Conservation (phyloP, 2,329 filamentous ascomycete genomes). For the Colletotrichum simmondsii region DNA sequence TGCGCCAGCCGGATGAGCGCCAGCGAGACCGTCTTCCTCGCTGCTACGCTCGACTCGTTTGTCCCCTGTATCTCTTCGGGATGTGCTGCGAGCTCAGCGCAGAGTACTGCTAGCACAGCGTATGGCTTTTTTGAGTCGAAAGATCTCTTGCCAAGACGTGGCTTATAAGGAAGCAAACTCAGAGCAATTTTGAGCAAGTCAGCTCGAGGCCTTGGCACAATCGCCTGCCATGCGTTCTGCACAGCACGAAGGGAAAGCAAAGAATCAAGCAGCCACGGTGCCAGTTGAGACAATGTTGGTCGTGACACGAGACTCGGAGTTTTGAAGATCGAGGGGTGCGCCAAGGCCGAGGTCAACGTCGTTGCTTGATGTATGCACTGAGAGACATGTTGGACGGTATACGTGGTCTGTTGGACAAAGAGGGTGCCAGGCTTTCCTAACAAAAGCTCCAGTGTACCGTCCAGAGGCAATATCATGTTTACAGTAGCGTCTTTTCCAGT, state of each 20-base stretch:
- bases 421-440: conserved; percentile 37
- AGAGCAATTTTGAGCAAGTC: conserved; percentile 22
- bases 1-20: conserved; percentile 52
- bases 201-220: conserved; percentile 23
- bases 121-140: conserved; percentile 48
- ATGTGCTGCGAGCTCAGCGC: conserved; percentile 50
- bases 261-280: conserved; percentile 62
- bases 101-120: conserved; percentile 53
- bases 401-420: conserved; percentile 47
- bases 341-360: conserved; percentile 56
- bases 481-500: conserved; percentile 42
- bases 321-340: conserved; percentile 50
- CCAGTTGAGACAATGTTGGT: conserved; percentile 50
- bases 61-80: conserved; percentile 44
- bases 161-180: conserved; percentile 15
- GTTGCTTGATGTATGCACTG: conserved; percentile 60
- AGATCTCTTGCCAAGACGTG: neutral
- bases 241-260: conserved; percentile 54
- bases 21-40: conserved; percentile 48
- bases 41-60: conserved; percentile 40
- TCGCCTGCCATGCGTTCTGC: conserved; percentile 50
- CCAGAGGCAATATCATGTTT: conserved; percentile 51
- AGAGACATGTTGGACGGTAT: conserved; percentile 49
- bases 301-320: conserved; percentile 44
- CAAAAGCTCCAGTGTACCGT: conserved; percentile 49